Base-by-base conservation (phyloP, 2,329 filamentous ascomycete genomes). In the Claviceps humidiphila region DNA sequence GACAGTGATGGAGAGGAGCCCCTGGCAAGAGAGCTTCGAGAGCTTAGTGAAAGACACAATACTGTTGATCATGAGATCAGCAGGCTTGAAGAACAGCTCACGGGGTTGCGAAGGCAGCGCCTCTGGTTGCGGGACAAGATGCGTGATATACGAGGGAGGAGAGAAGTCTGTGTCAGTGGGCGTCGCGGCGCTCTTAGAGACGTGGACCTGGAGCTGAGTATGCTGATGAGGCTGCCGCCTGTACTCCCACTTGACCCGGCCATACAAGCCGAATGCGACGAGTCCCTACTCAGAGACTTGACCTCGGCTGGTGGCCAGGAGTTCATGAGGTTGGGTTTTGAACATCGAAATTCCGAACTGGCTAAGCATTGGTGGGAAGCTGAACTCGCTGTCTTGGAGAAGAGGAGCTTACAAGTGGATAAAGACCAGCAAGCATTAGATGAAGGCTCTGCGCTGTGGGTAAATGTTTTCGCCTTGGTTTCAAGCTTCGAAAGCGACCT, bases 81-180 rank as follows among this genome's bases (percentile, higher is more conserved):
- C 9, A 74, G 78, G 49, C 70, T 87, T 37, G 84, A 89, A 63
- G 73, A 80, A 59, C 77, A 78, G 57, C 70, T 90, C 2, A 70
- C 74, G 24, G 73, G 74, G 3, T 72, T 89, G 67, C 80, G 80
- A 58, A 75, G 73, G 47, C 72, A 77, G 30, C 79, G 81, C 57
- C 70, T 74, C n/a, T 76, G 74, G 61, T 65, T 89, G 0, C 68
- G 77, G 55, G 74, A 74, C 2, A 74, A 79, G 59, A 78, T 87
- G 46, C 73, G 77, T 6, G 80, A 84, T 52, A 74, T 81, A 1
- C 75, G 76, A 56, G 89, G 83, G 58, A 74, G 75, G 51, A 72
- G 83, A 40, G 85, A 89, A 62, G 82, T 85, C 2, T 81, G 80
- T n/a, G 64, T 89, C 14, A 86, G 83, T 52, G 83, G 84, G 0